A percentile compares a stretch with the other conserved stretches of the same genome.
These are phyloP conservation scores for Trypanosoma cruzi DNA, from an alignment of 208 protist genomes.

Conservation along the genomic window DNA sequence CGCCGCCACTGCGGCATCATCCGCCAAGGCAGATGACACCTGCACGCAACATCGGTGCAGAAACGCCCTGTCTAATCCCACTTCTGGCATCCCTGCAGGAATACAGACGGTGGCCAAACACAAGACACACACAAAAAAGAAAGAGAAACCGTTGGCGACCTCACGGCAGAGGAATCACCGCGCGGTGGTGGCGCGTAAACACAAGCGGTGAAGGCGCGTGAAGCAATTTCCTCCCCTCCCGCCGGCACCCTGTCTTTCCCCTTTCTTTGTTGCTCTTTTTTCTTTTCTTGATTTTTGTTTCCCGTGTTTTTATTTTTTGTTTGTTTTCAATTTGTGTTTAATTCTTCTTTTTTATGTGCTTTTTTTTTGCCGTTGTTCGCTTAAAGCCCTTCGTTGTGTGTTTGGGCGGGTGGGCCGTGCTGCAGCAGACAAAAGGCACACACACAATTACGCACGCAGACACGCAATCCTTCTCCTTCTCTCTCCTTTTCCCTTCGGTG, in stretches of 20 bases:
- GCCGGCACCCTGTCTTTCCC: not conserved
- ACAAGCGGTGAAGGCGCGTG: too few relatives aligned
- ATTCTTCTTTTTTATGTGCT: not conserved
- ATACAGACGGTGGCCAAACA: too few relatives aligned
- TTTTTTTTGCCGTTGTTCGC: constrained; percentile 6
- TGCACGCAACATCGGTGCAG: constrained; percentile 87
- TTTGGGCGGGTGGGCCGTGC: not conserved
- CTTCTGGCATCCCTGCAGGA: constrained; percentile 35
- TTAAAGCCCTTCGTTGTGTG: constrained; percentile 7
- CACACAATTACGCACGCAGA: not conserved
- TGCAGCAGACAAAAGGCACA: too few relatives aligned
- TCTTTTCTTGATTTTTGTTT: not conserved
- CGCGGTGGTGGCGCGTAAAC: too few relatives aligned
- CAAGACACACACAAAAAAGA: too few relatives aligned
- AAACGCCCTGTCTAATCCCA: constrained; percentile 51
- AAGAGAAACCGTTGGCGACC: too few relatives aligned
- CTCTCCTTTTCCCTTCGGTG: constrained; percentile 9
- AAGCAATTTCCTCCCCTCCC: not conserved
- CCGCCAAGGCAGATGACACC: constrained; percentile 62
- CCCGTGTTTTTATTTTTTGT: not conserved
- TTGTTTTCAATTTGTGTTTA: constrained; percentile 3
- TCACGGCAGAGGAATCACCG: too few relatives aligned
- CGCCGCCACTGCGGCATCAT: constrained; percentile 43
- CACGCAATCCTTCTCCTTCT: constrained; percentile 20
- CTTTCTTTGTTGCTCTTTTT: not conserved